Base-by-base conservation (phyloP, 2,329 filamentous ascomycete genomes). In the Hypoxylon sp. region DNA sequence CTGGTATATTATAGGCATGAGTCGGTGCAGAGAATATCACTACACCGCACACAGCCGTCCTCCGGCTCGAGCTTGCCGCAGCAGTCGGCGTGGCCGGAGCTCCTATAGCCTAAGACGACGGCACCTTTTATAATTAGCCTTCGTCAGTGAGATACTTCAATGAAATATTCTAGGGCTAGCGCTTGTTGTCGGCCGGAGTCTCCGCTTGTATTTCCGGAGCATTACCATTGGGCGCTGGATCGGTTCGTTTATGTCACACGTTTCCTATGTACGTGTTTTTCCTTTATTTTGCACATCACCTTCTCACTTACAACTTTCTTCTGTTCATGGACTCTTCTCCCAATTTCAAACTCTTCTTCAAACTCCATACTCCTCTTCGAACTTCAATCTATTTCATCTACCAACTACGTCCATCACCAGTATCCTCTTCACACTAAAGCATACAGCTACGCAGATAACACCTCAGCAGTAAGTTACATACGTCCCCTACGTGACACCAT, bases 381-480 rank as follows among this genome's bases (percentile, higher is more conserved):
- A 14, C 34, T n/a, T 36, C 34, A 14, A 14, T n/a, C 34, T n/a
- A 41, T 41, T n/a, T 17, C 17, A 43, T 10, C 38, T 11, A 21
- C 3, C 38, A 43, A 21, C 17, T 21, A 21, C 38, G 3, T 10
- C 19, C 2, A 43, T 17, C n/a, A 43, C 38, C 0, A 41, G n/a
- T n/a, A 17, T 19, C 38, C 38, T 9, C n/a, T 19, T 17, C 3
- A 7, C n/a, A 7, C 38, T 7, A 17, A 28, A 21, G 19, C 21
- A 55, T 14, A 13, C 21, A 30, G n/a, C n/a, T 30, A 36, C 41
- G 10, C 17, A 13, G 23, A 28, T 5, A 46, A 45, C 1, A 5
- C 21, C n/a, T n/a, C 3, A 2, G 53, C 46, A 11, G 53, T 56
- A 56, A 56, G 53, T 34, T 46, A 23, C 23, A 45, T n/a, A 10